Evolutionary conservation across 495 filamentous ascomycete genomes (phyloP).

Genomic region (Bryoglossum gracile): DNA sequence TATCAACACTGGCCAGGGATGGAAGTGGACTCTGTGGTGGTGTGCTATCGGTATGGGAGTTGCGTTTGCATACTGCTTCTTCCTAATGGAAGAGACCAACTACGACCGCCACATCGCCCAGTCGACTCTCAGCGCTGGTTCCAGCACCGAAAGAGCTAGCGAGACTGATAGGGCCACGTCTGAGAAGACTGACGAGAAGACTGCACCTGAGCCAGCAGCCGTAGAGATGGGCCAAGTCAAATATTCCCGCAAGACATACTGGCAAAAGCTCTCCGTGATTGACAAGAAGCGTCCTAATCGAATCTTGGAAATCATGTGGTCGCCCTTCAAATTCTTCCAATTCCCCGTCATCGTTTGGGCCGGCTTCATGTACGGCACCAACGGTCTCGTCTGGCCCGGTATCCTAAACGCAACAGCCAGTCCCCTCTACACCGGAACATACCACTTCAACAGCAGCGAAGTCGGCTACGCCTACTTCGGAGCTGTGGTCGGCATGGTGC

Average conservation of each 20-base stretch:
- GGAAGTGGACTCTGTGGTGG: slow-evolving; percentile 45
- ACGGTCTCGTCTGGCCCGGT: slow-evolving; percentile 24
- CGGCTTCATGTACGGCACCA: slow-evolving; percentile 27
- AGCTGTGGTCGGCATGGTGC: slow-evolving; percentile 8
- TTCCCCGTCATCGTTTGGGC: slow-evolving; percentile 26
- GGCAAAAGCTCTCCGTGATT: slow-evolving; percentile 9
- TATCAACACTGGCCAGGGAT: slow-evolving; percentile 36
- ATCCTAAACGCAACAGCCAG: slow-evolving; percentile 24
- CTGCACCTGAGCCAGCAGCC: background rate
- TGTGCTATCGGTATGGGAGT: slow-evolving; percentile 39
- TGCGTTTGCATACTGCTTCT: slow-evolving; percentile 29
- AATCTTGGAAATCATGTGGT: slow-evolving; percentile 16
- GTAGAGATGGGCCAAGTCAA: background rate
- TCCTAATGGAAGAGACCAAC: slow-evolving; percentile 42
- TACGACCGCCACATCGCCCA: slow-evolving; percentile 17
- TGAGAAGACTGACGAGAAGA: background rate
- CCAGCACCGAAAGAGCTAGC: background rate
- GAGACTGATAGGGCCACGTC: background rate
- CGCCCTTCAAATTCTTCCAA: slow-evolving; percentile 19
- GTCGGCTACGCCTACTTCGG: slow-evolving; percentile 11
- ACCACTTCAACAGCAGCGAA: slow-evolving; percentile 5
- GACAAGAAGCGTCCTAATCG: slow-evolving; percentile 7
- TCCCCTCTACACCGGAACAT: slow-evolving; percentile 9
- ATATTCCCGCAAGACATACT: slow-evolving; percentile 11
- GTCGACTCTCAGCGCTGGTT: background rate